Conservation (phyloP, 1,139 yeast genomes). For the Zygosaccharomyces pseudobailii region DNA sequence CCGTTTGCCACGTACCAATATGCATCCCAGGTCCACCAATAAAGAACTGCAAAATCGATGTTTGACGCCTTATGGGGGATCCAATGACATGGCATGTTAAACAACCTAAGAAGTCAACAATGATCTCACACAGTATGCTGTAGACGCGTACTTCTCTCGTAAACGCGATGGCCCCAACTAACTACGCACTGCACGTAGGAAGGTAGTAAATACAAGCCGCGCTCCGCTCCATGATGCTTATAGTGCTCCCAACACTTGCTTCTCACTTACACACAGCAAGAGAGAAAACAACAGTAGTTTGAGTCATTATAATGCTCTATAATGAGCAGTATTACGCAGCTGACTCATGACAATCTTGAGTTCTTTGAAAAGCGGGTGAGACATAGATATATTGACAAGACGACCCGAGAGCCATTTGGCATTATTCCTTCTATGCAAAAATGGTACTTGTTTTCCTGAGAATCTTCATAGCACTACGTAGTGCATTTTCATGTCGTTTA, state of each 20-base stretch:
- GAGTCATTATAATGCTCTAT: background rate
- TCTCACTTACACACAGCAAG: background rate
- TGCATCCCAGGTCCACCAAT: background rate
- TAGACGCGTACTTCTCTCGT: background rate
- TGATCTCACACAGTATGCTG: background rate
- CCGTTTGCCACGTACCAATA: background rate
- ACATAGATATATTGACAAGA: background rate
- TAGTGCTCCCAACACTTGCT: background rate
- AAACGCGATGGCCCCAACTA: background rate
- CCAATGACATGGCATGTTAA: background rate
- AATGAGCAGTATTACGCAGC: background rate
- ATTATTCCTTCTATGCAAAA: background rate
- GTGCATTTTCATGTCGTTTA: background rate
- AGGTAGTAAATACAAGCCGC: background rate
- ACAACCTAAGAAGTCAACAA: background rate
- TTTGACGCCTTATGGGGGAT: background rate
- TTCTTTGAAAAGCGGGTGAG: background rate
- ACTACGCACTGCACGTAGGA: background rate
- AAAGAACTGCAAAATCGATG: background rate
- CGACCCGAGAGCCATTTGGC: background rate
- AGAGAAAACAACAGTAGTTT: background rate
- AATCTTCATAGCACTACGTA: background rate
- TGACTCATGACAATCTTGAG: background rate
- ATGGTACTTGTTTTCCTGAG: background rate
- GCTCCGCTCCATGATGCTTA: background rate